Conservation (phyloP, 176 grass and related monocot genomes). For the Echinochloa phyllopogon region DNA sequence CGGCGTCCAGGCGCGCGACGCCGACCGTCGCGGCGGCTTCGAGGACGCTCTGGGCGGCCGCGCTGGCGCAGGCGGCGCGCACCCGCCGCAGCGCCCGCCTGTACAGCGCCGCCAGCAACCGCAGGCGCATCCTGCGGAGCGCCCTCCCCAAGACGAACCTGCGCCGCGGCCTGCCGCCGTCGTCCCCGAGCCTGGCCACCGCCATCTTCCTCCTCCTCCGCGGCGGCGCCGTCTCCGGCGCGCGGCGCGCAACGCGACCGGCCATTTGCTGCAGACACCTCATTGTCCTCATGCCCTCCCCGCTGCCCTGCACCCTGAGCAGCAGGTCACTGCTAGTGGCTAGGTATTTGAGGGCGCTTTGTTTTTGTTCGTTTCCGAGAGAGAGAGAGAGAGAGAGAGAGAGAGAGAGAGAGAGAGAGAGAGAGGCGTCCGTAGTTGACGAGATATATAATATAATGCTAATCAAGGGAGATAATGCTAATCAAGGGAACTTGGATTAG, state of each 20-base stretch:
- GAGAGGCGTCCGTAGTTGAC: background rate
- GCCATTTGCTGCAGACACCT: background rate
- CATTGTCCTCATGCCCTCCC: background rate
- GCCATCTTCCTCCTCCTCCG: conserved; percentile 36
- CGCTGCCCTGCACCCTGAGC: background rate
- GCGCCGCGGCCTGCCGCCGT: background rate
- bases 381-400: too few species aligned
- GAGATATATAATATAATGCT: background rate
- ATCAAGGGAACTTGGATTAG: background rate
- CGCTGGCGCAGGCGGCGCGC: conserved; percentile 34
- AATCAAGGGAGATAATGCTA: background rate
- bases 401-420: too few species aligned
- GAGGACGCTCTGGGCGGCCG: conserved; percentile 27
- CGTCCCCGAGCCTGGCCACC: conserved; percentile 37
- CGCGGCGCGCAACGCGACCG: background rate
- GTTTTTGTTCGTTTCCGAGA: background rate
- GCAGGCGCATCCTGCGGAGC: conserved; percentile 28
- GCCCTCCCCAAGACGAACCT: background rate
- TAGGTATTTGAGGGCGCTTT: background rate
- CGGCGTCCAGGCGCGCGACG: conserved; percentile 30
- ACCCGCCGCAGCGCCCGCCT: conserved; percentile 40
- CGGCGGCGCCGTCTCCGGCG: background rate
- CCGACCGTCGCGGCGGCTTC: conserved; percentile 41
- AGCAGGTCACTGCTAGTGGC: background rate
- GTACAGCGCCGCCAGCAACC: conserved; percentile 36